Evolutionary conservation across 768 basidiomycete genomes (phyloP).

Genomic region (Hypholoma sublateritium): DNA sequence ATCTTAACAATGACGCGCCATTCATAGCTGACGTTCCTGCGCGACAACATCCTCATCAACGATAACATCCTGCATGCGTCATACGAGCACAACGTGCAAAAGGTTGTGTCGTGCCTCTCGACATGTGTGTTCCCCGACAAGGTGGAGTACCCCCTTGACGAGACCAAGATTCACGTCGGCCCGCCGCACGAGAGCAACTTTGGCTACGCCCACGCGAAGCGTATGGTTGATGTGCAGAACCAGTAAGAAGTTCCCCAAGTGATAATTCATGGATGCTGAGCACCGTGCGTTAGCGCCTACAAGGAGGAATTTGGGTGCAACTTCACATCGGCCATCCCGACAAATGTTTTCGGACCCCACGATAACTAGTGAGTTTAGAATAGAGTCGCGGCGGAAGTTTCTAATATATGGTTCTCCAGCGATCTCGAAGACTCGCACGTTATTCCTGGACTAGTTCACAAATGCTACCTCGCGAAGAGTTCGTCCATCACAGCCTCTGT

Average conservation of each 20-base stretch:
- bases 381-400: not conserved
- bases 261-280: not conserved
- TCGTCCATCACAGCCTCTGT: constrained; percentile 9
- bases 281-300: constrained; percentile 66
- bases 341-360: constrained; percentile 93
- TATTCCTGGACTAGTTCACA: constrained; percentile 92
- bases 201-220: constrained; percentile 95
- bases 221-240: constrained; percentile 94
- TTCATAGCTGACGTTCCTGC: constrained; percentile 80
- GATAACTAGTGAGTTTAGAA: constrained; percentile 77
- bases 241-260: constrained; percentile 51
- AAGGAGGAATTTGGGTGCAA: constrained; percentile 93
- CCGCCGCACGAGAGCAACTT: constrained; percentile 95
- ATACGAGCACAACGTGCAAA: constrained; percentile 61
- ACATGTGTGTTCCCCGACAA: constrained; percentile 98
- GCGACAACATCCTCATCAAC: constrained; percentile 95
- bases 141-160: constrained; percentile 90
- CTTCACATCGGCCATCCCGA: constrained; percentile 96
- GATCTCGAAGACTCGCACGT: constrained; percentile 91
- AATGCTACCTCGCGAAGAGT: constrained; percentile 92
- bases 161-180: constrained; percentile 89
- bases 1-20: not conserved
- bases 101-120: constrained; percentile 93
- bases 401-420: constrained; percentile 36
- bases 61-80: constrained; percentile 86